Evolutionary conservation across 371 early-diverging fungal species (phyloP).

Genomic region (Dentiscutata heterogama): DNA sequence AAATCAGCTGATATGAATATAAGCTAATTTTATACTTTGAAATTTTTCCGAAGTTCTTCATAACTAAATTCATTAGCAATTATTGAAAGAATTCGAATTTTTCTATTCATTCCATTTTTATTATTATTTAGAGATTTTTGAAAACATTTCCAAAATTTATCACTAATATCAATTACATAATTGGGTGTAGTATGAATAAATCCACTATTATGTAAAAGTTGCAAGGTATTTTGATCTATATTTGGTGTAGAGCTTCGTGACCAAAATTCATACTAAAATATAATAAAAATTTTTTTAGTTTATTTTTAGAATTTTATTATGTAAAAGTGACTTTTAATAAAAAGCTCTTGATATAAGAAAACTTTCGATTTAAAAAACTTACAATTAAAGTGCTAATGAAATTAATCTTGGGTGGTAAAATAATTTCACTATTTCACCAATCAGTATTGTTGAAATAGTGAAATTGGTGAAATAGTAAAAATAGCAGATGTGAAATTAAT

Average conservation of each 20-base stretch:
- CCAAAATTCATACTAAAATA: constrained; percentile 30
- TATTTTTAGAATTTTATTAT: too few species aligned
- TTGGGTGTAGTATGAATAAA: neutral
- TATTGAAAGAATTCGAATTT: constrained; percentile 20
- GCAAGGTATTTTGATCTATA: constrained; percentile 24
- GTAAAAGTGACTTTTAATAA: too few species aligned
- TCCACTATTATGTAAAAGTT: constrained; percentile 18
- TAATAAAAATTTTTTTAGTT: neutral
- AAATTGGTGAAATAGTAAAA: too few species aligned
- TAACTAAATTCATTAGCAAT: constrained; percentile 24
- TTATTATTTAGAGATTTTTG: constrained; percentile 11
- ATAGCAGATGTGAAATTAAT: too few species aligned
- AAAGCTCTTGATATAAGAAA: too few species aligned
- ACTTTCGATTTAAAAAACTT: too few species aligned
- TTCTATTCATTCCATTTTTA: neutral
- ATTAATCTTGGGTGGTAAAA: too few species aligned
- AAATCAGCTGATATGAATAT: neutral
- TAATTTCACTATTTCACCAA: too few species aligned
- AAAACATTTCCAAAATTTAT: constrained; percentile 12
- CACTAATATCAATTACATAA: constrained; percentile 1
- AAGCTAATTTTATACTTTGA: neutral
- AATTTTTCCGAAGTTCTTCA: constrained; percentile 7
- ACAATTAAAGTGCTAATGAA: too few species aligned
- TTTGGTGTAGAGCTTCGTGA: neutral
- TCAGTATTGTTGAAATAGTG: too few species aligned